phyloP scores from a whole-genome alignment of 83 land plant species.

The Picea abies region DNA sequence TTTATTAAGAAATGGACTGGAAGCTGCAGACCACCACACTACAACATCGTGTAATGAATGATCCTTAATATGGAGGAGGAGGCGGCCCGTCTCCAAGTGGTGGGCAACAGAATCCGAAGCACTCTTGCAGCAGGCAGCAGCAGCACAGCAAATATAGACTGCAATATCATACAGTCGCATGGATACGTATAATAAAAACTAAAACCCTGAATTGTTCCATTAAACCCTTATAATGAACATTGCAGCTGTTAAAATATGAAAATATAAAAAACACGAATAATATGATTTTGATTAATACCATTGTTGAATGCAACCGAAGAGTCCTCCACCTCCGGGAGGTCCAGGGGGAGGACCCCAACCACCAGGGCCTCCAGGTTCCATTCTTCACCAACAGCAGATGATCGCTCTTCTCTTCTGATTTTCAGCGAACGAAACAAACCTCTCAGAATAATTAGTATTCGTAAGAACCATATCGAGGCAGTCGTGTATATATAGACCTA shows the following conservation, averaged over 20 bases:
- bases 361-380: neutral
- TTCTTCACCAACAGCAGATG: no score
- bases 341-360: neutral
- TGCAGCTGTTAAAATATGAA: neutral
- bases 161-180: neutral
- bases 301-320: constrained; percentile 6
- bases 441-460: no score
- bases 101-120: constrained; percentile 9
- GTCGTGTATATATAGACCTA: no score
- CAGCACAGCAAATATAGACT: constrained; percentile 6
- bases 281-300: neutral
- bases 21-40: no score
- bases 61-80: no score
- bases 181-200: neutral
- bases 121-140: neutral
- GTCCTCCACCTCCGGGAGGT: neutral
- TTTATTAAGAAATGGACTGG: no score
- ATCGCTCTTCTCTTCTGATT: no score
- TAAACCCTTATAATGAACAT: no score
- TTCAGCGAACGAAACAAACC: no score
- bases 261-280: neutral
- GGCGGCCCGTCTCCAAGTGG: neutral
- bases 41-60: no score
- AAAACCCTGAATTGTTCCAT: neutral
- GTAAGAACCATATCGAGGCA: no score